Base-by-base conservation (phyloP, 1,284 basidiomycete genomes). In the Irpex sp. region DNA sequence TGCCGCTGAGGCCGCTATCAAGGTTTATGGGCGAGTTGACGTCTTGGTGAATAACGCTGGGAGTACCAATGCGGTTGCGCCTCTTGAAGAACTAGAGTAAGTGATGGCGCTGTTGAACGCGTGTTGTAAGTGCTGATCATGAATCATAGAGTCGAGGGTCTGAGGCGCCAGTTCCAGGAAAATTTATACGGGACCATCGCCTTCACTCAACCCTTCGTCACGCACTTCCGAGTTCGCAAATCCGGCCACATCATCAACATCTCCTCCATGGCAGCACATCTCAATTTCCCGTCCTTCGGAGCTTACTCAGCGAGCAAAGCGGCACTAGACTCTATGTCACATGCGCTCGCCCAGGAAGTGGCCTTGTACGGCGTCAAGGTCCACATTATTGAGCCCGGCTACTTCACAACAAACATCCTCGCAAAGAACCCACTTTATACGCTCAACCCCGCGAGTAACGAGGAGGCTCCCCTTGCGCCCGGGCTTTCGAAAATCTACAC, bases 111-210 rank as follows among this genome's bases (percentile, higher is more conserved):
- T 34, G 1, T 34, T 34, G 31, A 34, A 6, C 31, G 6, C 1
- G 31, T 34, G 31, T 34, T 34, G 31, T 34, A 34, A 34, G 31
- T 34, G 31, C 31, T 34, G 1, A 34, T 34, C 31, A 34, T 34
- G 31, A 34, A 34, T 6, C 1, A 34, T 62, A 72, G 69, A 37
- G 9, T 68, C 13, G 62, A 59, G n/a, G 70, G 70, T 17, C 57
- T 72, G 34, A 66, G 64, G 37, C 63, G 56, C n/a, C 69, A 75
- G 59, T 76, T 74, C 69, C 70, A 74, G 58, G 68, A 69, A n/a
- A 74, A 75, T 62, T 61, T 77, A 11, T 77, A 75, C 59, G 73
- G 74, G 5, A 66, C 70, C 7, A 62, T 76, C 57, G 71, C 72
- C 13, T 68, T 76, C 61, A 75, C 71, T 7, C 72, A 77, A 52